Conservation (phyloP, 257 asterid species). For the Echium plantagineum region DNA sequence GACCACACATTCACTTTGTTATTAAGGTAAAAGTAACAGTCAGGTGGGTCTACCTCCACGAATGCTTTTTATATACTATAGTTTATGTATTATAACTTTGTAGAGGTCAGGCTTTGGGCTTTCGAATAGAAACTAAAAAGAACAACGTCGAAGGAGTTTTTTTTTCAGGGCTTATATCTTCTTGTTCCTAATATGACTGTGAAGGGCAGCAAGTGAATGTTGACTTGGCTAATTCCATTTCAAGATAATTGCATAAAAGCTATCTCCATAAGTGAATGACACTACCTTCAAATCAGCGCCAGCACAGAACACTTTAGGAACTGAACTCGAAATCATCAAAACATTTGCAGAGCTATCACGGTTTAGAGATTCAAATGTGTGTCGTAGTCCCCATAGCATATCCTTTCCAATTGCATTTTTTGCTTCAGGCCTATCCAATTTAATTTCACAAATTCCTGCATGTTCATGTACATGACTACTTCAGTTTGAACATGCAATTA, state of each 20-base stretch:
- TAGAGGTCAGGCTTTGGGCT: too few relatives aligned
- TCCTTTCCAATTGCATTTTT: conserved; percentile 84
- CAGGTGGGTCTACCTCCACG: not conserved
- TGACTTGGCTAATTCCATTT: not conserved
- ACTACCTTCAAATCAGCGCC: conserved; percentile 96
- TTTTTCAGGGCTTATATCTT: too few relatives aligned
- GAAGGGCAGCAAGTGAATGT: too few relatives aligned
- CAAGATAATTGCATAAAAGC: not conserved
- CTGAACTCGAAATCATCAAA: conserved; percentile 72
- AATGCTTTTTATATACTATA: too few relatives aligned
- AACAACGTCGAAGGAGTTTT: too few relatives aligned
- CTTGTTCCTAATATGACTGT: too few relatives aligned
- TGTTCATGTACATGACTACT: conserved; percentile 4
- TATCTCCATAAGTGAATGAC: not conserved
- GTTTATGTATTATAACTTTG: not conserved
- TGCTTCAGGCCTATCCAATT: conserved; percentile 62
- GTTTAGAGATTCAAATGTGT: conserved; percentile 47
- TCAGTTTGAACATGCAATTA: conserved; percentile 7
- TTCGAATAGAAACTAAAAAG: too few relatives aligned
- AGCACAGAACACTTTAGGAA: conserved; percentile 76
- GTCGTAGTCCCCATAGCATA: conserved; percentile 58
- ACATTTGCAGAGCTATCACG: conserved; percentile 47
- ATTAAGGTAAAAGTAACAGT: not conserved
- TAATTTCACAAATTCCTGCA: conserved; percentile 78
- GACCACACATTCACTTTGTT: not conserved